phyloP scores from a whole-genome alignment of 108 stramenopile genomes.

The Pseudonitzschia multiseries region DNA sequence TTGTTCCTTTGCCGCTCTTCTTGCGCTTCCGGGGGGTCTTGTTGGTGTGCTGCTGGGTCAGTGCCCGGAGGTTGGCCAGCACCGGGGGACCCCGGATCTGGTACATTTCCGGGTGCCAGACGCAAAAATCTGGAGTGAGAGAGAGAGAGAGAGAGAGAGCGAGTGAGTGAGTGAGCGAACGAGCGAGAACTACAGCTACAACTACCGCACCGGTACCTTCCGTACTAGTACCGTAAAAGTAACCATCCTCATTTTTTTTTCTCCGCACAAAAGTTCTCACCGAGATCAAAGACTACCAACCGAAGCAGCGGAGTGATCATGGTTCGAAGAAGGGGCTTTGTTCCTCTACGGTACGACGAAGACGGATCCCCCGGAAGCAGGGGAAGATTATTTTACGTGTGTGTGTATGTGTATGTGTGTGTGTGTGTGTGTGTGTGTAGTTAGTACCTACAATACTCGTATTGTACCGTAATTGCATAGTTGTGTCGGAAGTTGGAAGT shows the following conservation, averaged over 20 bases:
- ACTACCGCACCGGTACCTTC: too few species aligned
- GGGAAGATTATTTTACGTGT: too few species aligned
- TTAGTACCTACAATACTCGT: too few species aligned
- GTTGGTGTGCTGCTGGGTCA: neutral
- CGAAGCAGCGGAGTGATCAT: neutral
- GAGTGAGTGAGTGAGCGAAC: neutral
- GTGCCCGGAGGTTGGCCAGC: constrained; percentile 1
- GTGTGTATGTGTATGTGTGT: too few species aligned
- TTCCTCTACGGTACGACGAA: too few species aligned
- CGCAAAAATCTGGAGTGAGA: constrained; percentile 34
- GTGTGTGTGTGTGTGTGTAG: too few species aligned
- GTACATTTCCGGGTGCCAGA: constrained; percentile 63
- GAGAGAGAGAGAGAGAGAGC: neutral
- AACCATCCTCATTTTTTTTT: too few species aligned
- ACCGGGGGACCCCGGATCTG: constrained; percentile 43
- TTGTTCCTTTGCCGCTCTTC: constrained; percentile 12
- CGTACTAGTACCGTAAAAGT: too few species aligned
- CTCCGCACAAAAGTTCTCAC: neutral
- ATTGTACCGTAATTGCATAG: too few species aligned
- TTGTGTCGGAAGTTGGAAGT: too few species aligned
- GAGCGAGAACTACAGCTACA: too few species aligned
- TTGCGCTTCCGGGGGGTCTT: neutral
- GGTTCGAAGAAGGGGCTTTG: neutral
- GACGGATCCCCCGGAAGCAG: too few species aligned
- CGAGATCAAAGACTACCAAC: neutral